Conservation (phyloP, 306 rosid species). For the Prunus dulcis region DNA sequence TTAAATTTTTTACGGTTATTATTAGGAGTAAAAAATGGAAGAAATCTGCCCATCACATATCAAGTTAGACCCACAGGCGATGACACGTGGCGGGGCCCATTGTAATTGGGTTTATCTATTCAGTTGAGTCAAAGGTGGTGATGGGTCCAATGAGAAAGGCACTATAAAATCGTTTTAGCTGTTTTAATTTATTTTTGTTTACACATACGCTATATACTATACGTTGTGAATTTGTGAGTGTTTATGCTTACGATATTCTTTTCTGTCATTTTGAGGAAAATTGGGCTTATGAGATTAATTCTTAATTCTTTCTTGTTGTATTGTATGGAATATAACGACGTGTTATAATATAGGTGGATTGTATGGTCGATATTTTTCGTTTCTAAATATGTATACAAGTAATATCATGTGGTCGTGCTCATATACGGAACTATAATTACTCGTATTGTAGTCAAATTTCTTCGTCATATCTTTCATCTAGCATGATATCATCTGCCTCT, state of each 20-base stretch:
- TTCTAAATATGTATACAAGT: too few relatives aligned
- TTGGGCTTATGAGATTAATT: too few relatives aligned
- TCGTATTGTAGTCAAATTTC: background rate
- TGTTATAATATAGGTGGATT: too few relatives aligned
- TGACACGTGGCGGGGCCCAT: slow-evolving; percentile 43
- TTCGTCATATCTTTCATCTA: background rate
- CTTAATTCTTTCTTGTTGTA: too few relatives aligned
- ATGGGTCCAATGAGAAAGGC: slow-evolving; percentile 12
- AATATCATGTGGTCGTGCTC: too few relatives aligned
- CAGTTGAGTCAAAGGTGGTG: slow-evolving; percentile 5
- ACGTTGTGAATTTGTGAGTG: too few relatives aligned
- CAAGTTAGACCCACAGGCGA: slow-evolving; percentile 27
- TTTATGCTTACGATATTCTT: too few relatives aligned
- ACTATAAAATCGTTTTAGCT: background rate
- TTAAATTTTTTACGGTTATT: background rate
- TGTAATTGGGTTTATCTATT: slow-evolving; percentile 5
- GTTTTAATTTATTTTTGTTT: background rate
- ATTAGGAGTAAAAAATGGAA: background rate
- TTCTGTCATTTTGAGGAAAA: too few relatives aligned
- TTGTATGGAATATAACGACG: too few relatives aligned
- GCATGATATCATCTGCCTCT: background rate
- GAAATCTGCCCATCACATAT: slow-evolving; percentile 1
- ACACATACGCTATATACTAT: too few relatives aligned
- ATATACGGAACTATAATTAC: too few relatives aligned
- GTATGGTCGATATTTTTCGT: too few relatives aligned